A percentile compares a stretch with the other conserved stretches of the same genome.
phyloP scores from a whole-genome alignment of 345 rosid species.

The Tarenaya hassleriana region DNA sequence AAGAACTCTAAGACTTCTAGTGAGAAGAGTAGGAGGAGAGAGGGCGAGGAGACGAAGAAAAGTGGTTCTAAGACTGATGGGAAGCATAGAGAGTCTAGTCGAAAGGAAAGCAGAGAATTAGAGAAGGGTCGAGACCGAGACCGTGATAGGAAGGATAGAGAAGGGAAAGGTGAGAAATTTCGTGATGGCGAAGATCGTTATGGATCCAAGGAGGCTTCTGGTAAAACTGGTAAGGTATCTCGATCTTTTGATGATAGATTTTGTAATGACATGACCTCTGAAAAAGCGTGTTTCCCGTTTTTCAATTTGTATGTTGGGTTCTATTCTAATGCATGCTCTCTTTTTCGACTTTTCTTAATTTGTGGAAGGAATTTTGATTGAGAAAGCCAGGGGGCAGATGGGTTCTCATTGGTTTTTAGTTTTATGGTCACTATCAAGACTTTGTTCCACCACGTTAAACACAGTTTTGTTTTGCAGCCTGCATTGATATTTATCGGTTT shows the following conservation, averaged over 20 bases:
- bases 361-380: background rate
- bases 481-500: background rate
- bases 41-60: slow-evolving; percentile 49
- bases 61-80: slow-evolving; percentile 55
- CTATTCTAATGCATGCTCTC: background rate
- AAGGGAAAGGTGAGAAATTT: slow-evolving; percentile 48
- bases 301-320: background rate
- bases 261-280: background rate
- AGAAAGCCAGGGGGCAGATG: background rate
- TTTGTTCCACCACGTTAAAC: background rate
- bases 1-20: slow-evolving; percentile 52
- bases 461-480: background rate
- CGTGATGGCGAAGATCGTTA: slow-evolving; percentile 42
- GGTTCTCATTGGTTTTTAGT: background rate
- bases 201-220: slow-evolving; percentile 38
- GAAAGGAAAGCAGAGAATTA: slow-evolving; percentile 55
- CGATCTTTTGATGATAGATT: slow-evolving; percentile 8
- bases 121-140: slow-evolving; percentile 41
- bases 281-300: background rate
- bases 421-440: slow-evolving; percentile 8
- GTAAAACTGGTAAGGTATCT: slow-evolving; percentile 62
- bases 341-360: background rate
- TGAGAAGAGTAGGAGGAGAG: slow-evolving; percentile 62
- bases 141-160: slow-evolving; percentile 46
- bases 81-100: slow-evolving; percentile 56